These are phyloP conservation scores for Penicillium coprophilum DNA, from an alignment of 495 filamentous ascomycete species.

Conservation along the genomic window DNA sequence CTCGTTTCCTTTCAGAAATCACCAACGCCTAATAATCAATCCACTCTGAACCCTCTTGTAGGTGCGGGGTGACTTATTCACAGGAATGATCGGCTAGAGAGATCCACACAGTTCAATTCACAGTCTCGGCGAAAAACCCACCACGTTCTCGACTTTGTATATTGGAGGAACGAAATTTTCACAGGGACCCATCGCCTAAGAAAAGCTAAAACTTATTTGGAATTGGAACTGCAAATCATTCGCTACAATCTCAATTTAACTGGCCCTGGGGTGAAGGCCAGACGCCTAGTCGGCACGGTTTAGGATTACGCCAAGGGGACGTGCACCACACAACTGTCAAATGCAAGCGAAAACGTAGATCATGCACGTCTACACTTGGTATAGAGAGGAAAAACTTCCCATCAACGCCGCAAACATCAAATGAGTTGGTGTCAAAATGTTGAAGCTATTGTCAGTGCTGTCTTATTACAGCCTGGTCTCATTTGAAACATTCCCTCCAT, in stretches of 20 bases:
- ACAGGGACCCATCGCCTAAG: not conserved
- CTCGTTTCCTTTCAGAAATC: not conserved
- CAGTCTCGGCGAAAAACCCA: not conserved
- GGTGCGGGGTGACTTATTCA: constrained; percentile 6
- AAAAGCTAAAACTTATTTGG: constrained; percentile 10
- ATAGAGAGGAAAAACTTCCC: not conserved
- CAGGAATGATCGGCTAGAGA: constrained; percentile 4
- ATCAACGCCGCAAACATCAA: not conserved
- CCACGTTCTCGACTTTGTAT: not conserved
- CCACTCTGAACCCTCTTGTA: not conserved
- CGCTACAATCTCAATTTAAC: not conserved
- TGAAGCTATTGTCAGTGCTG: not conserved
- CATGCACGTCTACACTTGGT: not conserved
- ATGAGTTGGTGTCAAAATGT: not conserved
- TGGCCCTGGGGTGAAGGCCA: not conserved
- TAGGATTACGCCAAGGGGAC: not conserved
- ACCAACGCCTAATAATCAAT: not conserved
- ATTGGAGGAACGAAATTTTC: not conserved
- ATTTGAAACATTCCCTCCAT: not conserved
- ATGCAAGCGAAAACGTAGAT: constrained; percentile 11
- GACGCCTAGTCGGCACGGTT: not conserved
- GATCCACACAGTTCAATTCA: constrained; percentile 3
- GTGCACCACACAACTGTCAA: constrained; percentile 7
- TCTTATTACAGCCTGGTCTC: not conserved
- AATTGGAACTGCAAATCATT: constrained; percentile 6